Base-by-base conservation (phyloP, 352 stramenopile species). In the Phytophthora hibernalis region DNA sequence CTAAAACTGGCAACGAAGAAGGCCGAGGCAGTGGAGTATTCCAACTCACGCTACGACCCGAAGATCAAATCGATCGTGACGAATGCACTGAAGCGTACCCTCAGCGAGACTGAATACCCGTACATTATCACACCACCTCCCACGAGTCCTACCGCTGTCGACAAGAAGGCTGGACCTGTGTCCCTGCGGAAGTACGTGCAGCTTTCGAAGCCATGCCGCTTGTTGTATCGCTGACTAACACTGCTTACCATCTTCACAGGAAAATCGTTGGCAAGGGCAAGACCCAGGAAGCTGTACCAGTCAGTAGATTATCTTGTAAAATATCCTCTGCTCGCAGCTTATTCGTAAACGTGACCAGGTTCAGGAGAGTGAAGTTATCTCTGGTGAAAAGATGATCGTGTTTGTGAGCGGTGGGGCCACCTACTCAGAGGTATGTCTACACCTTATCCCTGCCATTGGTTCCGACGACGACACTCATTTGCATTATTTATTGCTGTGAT, bases 371-470 rank as follows among this genome's bases (percentile, higher is more conserved):
- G 83, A 86, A 12, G 65, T 61, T 0, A 92, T 93, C 53, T 72
- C 64, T 2, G 87, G 89, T 26, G 92, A 96, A 54, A 96, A 98
- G 62, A 89, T 98, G 70, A 92, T 99, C 65, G 92, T 99, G 6
- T 99, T 99, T 55, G 85, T 99, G 31, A 89, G 89, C 18, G 97
- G 97, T 28, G 97, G 97, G 1, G 88, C 97, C 52, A 94, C 92
- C 18, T 98, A 98, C 72, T 96, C 90, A 0, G 97, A 99, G 83
- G 77, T 99, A 76, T 20, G n/a, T 20, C 2, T 26, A 16, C 35
- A n/a, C 4, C 33, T n/a, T n/a, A 40, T 18, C 33, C 12, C 15
- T 13, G 11, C 5, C 12, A 18, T 40, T 44, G 11, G 10, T 10
- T 15, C 13, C 35, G 13, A 18, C 18, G n/a, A n/a, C 52, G 13